Evolutionary conservation across 371 early-diverging fungal species (phyloP), one percentile per base, ranked within the genome.

Genomic region (Mucor piriformis): DNA sequence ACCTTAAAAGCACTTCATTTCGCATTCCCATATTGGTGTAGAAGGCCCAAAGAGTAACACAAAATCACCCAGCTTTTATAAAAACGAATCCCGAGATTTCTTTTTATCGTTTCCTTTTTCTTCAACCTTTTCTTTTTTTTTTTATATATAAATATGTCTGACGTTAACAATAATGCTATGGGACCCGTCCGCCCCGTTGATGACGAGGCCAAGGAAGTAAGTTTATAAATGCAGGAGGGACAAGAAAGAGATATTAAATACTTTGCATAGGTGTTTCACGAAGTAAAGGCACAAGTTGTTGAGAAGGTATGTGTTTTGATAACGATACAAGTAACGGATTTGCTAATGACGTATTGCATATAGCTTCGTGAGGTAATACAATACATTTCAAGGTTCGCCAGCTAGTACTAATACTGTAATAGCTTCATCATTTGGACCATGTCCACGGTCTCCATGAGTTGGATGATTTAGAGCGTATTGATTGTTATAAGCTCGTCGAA

Each of bases 101-200:
- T 35, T 33, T 18, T 54, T 40, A 13, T 48, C 3, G 21, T 40
- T 40, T 48, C 48, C 43, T 46, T 47, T 15, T 27, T 34, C 37
- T 29, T 29, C 8, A 29, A 4, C 8, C 29, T 29, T 29, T 29
- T n/a, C 32, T 18, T 34, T 29, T 29, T n/a, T 42, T 18, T 34
- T 29, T 48, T 48, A 48, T 40, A 29, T 43, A 20, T 20, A 10
- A 48, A 38, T 24, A 83, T 83, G 83, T 83, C 83, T 67, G 72
- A 73, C 66, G 78, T 50, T 38, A 63, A 62, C 20, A 66, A 80
- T 50, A 83, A 83, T 60, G 29, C 50, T 58, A 83, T 83, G 83
- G 72, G 73, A 20, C 65, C 59, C 11, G 80, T 78, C 44, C 52
- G 44, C 35, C 65, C 63, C 12, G 79, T 72, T 34, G 75, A 79